Conservation (phyloP, 2,329 filamentous ascomycete species). For the Monascus ruber region DNA sequence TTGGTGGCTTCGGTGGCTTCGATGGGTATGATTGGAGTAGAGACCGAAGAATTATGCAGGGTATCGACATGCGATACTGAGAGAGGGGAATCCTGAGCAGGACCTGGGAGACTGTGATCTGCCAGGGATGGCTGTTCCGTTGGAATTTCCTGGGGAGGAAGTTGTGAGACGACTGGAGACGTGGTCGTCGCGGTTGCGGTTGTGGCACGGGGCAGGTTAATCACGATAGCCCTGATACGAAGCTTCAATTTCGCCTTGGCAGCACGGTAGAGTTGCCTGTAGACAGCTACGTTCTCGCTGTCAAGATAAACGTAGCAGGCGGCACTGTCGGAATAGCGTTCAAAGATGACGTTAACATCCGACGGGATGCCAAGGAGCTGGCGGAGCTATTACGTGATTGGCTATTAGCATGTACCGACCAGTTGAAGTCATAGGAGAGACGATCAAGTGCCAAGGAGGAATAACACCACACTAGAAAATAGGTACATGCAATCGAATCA, state of each 20-base stretch:
- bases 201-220: conserved; percentile 14
- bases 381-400: conserved; percentile 49
- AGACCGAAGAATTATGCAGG: conserved; percentile 1
- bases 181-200: conserved; percentile 1
- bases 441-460: too few species aligned
- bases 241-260: conserved; percentile 98
- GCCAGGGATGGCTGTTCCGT: conserved; percentile 11
- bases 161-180: neutral
- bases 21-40: conserved; percentile 4
- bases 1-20: conserved; percentile 2
- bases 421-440: too few species aligned
- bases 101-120: conserved; percentile 31
- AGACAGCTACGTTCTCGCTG: conserved; percentile 64
- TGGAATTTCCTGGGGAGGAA: conserved; percentile 6
- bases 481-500: too few species aligned
- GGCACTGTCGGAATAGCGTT: conserved; percentile 92
- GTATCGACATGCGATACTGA: conserved; percentile 8
- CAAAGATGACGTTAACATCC: conserved; percentile 56
- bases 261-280: conserved; percentile 93
- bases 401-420: conserved; percentile 8
- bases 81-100: conserved; percentile 25
- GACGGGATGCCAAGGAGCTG: conserved; percentile 53
- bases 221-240: conserved; percentile 61
- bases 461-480: too few species aligned
- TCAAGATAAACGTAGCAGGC: conserved; percentile 70